Evolutionary conservation across 345 rosid species (phyloP).

Genomic region (Carallia brachiata): DNA sequence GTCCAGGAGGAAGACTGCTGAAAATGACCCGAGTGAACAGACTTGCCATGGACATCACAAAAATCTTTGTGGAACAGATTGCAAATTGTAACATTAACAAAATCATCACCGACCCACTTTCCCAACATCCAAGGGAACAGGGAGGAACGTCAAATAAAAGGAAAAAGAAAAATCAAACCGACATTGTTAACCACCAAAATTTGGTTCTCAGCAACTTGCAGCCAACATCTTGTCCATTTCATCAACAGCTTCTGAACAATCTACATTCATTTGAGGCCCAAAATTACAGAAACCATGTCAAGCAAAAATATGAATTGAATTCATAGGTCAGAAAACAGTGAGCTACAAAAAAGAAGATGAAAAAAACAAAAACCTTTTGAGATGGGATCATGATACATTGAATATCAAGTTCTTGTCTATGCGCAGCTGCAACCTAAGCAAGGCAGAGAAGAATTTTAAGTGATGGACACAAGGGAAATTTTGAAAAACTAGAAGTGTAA

Average conservation of each 20-base stretch:
- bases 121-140: not conserved
- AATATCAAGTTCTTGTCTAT: constrained; percentile 29
- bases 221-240: constrained; percentile 34
- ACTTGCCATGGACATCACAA: too few relatives aligned
- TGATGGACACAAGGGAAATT: not conserved
- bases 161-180: not conserved
- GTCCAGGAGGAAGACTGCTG: too few relatives aligned
- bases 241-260: constrained; percentile 37
- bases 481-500: not conserved
- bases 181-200: constrained; percentile 7
- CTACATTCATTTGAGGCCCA: constrained; percentile 37
- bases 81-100: not conserved
- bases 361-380: constrained; percentile 22
- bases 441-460: constrained; percentile 15
- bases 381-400: constrained; percentile 26
- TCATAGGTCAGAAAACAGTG: not conserved
- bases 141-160: not conserved
- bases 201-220: constrained; percentile 28
- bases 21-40: too few relatives aligned
- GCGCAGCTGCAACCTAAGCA: constrained; percentile 44
- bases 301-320: not conserved
- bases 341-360: not conserved
- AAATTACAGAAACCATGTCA: constrained; percentile 11
- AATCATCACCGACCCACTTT: constrained; percentile 7
- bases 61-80: too few relatives aligned